A percentile compares a stretch with the other conserved stretches of the same genome.
Evolutionary conservation across 495 filamentous ascomycete species (phyloP).

Genomic region (Chaetomidium leptoderma): DNA sequence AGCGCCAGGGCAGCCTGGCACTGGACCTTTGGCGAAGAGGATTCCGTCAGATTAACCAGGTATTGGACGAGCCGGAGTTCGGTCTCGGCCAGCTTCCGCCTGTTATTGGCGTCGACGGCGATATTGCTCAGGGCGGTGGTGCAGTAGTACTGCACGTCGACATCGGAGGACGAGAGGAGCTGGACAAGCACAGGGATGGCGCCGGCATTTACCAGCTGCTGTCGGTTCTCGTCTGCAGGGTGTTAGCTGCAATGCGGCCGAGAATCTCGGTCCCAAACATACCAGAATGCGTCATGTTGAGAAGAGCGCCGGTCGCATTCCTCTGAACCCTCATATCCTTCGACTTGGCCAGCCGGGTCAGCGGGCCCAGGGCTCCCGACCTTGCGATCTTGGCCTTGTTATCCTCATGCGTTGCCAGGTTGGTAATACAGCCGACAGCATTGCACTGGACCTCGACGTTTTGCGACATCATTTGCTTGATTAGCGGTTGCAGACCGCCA

Average conservation of each 20-base stretch:
- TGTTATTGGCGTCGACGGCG: conserved; percentile 85
- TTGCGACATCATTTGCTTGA: conserved; percentile 97
- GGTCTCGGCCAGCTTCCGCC: conserved; percentile 82
- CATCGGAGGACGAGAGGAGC: conserved; percentile 82
- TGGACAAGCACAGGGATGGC: conserved; percentile 96
- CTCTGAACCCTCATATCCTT: conserved; percentile 98
- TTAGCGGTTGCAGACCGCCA: conserved; percentile 84
- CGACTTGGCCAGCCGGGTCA: conserved; percentile 89
- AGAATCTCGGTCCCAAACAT: conserved; percentile 28
- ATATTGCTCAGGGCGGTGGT: conserved; percentile 98
- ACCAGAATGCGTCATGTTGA: conserved; percentile 99
- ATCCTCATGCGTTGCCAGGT: conserved; percentile 95
- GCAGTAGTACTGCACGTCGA: conserved; percentile 99
- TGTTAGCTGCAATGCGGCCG: conserved; percentile 24
- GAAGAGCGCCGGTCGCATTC: conserved; percentile 90
- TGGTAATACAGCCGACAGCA: conserved; percentile 97
- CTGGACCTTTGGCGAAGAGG: conserved; percentile 93
- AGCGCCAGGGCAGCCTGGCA: conserved; percentile 94
- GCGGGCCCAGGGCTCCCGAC: conserved; percentile 83
- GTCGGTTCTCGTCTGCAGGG: conserved; percentile 81
- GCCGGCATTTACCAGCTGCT: conserved; percentile 92
- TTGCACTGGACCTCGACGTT: conserved; percentile 99
- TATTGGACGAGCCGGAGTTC: conserved; percentile 88
- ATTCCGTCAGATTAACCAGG: conserved; percentile 93
- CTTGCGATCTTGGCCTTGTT: conserved; percentile 98